Evolutionary conservation across 1,284 basidiomycete species (phyloP).

Genomic region (Coriolopsis trogii): DNA sequence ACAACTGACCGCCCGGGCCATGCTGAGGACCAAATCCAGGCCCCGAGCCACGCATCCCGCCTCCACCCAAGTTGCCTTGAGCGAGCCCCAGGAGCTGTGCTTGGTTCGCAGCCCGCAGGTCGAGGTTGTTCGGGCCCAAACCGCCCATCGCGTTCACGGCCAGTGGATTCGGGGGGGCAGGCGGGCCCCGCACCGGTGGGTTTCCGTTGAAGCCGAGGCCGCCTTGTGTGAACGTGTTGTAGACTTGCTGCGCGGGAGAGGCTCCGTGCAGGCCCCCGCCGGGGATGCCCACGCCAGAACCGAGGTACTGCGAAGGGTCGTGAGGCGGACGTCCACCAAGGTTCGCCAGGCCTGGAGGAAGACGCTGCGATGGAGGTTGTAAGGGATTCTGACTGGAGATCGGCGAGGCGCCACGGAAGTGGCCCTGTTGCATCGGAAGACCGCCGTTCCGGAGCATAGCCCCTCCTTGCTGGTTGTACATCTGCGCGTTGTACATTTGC

Average conservation of each 20-base stretch:
- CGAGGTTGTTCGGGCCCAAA: slow-evolving; percentile 55
- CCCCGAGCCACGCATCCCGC: slow-evolving; percentile 37
- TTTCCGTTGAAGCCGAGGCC: slow-evolving; percentile 49
- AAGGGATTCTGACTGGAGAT: slow-evolving; percentile 50
- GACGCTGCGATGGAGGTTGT: slow-evolving; percentile 51
- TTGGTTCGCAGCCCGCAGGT: slow-evolving; percentile 53
- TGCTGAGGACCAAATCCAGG: slow-evolving; percentile 56
- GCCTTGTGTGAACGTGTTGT: slow-evolving; percentile 51
- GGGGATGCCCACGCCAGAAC: slow-evolving; percentile 49
- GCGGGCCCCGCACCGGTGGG: slow-evolving; percentile 54
- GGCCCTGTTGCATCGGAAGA: slow-evolving; percentile 61
- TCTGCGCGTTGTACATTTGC: slow-evolving; percentile 53
- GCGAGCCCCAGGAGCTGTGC: slow-evolving; percentile 52
- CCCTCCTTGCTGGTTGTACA: slow-evolving; percentile 55
- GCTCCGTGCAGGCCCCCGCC: slow-evolving; percentile 52
- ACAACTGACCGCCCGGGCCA: slow-evolving; percentile 45
- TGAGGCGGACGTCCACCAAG: slow-evolving; percentile 79
- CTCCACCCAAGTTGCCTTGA: slow-evolving; percentile 42
- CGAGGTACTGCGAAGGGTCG: slow-evolving; percentile 69
- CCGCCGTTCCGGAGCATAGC: slow-evolving; percentile 52
- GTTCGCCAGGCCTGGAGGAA: slow-evolving; percentile 83
- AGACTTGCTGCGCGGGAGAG: slow-evolving; percentile 48
- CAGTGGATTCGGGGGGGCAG: slow-evolving; percentile 52
- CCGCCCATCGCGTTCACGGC: slow-evolving; percentile 46
- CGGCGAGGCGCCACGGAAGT: slow-evolving; percentile 73